phyloP scores from a whole-genome alignment of 106 monocot species.

The Dendrobium huoshanense region DNA sequence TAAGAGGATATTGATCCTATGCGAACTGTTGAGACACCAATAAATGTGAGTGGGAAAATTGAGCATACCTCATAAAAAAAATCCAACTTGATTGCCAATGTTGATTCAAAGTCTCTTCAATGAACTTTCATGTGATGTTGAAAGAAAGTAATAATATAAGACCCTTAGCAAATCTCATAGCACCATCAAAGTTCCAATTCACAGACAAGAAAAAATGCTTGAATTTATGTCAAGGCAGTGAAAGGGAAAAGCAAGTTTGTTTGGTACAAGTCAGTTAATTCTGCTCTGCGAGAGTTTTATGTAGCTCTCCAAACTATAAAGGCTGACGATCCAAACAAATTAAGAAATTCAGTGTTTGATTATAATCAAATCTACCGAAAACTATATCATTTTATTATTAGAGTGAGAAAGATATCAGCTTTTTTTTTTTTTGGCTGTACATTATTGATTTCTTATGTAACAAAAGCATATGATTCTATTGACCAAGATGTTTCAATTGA shows the following conservation, averaged over 20 bases:
- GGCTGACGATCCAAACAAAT: constrained; percentile 37
- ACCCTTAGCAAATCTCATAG: constrained; percentile 56
- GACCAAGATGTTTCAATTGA: constrained; percentile 54
- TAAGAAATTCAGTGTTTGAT: constrained; percentile 86
- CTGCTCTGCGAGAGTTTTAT: constrained; percentile 50
- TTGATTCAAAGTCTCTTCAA: no score
- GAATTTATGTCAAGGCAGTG: neutral
- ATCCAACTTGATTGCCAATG: no score
- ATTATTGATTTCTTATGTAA: constrained; percentile 84
- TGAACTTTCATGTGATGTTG: no score
- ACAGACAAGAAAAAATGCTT: neutral
- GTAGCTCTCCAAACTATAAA: constrained; percentile 48
- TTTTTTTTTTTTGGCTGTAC: constrained; percentile 39
- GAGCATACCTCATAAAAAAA: no score
- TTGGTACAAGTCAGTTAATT: constrained; percentile 48
- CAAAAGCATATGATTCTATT: constrained; percentile 91
- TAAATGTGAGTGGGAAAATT: no score
- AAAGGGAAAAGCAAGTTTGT: constrained; percentile 6
- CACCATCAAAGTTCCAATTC: constrained; percentile 28
- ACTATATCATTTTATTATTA: constrained; percentile 36
- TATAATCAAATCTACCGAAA: constrained; percentile 72
- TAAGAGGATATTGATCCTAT: no score
- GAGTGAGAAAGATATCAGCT: constrained; percentile 19
- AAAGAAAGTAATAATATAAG: constrained; percentile 16
- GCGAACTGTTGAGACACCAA: no score